Evolutionary conservation across 2,329 filamentous ascomycete species (phyloP), one percentile per base, ranked within the genome.

Genomic region (Cladophialophora chaetospira): DNA sequence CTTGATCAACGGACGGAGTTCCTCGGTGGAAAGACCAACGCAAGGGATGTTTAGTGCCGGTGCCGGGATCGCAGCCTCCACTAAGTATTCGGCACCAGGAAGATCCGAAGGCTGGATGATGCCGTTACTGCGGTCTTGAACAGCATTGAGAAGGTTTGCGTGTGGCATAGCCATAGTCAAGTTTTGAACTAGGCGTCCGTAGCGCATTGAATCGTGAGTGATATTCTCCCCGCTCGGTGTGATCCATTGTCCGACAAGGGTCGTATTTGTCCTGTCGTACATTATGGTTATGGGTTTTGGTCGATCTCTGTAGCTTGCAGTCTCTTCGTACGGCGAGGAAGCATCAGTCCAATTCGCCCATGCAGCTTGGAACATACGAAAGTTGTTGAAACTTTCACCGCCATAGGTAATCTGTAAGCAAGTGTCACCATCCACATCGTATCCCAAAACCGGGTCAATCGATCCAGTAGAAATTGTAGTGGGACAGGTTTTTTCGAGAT

Each of bases 141-240:
- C 85, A 0, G 89, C 88, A 10, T 76, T 71, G 29, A 88, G 84
- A 0, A 94, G 79, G 0, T 86, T 84, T 0, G 85, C 77, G 64
- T 94, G 89, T 0, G 89, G 89, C 80, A 92, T 87, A 0, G 88
- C 88, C 63, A 92, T 77, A 0, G 87, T 88, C 23, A 91, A 83
- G 61, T 92, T 91, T 68, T 91, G 89, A 65, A 93, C 75, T 31
- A 88, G 77, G 23, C 88, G 78, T 0, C 75, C 72, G 51, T 82
- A 69, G 9, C 76, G 67, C 3, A 76, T 67, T 3, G 79, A 86
- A 0, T 77, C 73, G 3, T 73, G 69, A 0, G 77, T 76, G 15
- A 85, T 79, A 54, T 89, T 76, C 29, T 78, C 72, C 6, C 78
- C 65, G 29, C 56, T 53, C 0, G 71, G 75, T 54, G 88, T 79